phyloP scores from a whole-genome alignment of 2,329 filamentous ascomycete species.

The Colletotrichum cordylinicola region DNA sequence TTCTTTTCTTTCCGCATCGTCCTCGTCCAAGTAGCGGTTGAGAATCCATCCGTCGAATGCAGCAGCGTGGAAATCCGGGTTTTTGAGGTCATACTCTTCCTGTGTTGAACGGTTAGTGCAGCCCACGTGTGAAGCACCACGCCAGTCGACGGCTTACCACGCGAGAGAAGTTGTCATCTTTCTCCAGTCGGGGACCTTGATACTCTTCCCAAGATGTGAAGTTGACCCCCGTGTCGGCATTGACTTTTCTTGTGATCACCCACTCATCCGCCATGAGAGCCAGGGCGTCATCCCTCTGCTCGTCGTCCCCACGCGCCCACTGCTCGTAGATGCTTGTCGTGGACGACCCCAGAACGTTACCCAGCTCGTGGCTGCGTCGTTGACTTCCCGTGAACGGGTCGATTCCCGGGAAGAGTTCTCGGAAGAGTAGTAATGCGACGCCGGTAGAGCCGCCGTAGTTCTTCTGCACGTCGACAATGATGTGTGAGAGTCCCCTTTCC shows the following conservation, averaged over 20 bases:
- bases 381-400: slow-evolving; percentile 1
- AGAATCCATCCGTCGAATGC: slow-evolving; percentile 9
- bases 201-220: slow-evolving; percentile 8
- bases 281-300: neutral
- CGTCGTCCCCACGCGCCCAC: neutral
- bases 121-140: neutral
- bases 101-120: neutral
- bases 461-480: neutral
- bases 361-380: slow-evolving; percentile 1
- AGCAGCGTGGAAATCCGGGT: neutral
- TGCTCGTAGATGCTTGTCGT: neutral
- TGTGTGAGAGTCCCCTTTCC: neutral
- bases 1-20: neutral
- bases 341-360: neutral
- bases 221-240: neutral
- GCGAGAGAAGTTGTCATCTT: neutral
- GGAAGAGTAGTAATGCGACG: neutral
- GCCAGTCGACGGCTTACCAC: neutral
- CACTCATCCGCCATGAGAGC: neutral
- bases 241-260: neutral
- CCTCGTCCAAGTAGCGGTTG: neutral
- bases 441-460: slow-evolving; percentile 8
- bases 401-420: neutral
- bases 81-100: slow-evolving; percentile 7
- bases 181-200: neutral